phyloP scores from a whole-genome alignment of 139 green algal genomes.

The Chlamydomonas sphaeroides region DNA sequence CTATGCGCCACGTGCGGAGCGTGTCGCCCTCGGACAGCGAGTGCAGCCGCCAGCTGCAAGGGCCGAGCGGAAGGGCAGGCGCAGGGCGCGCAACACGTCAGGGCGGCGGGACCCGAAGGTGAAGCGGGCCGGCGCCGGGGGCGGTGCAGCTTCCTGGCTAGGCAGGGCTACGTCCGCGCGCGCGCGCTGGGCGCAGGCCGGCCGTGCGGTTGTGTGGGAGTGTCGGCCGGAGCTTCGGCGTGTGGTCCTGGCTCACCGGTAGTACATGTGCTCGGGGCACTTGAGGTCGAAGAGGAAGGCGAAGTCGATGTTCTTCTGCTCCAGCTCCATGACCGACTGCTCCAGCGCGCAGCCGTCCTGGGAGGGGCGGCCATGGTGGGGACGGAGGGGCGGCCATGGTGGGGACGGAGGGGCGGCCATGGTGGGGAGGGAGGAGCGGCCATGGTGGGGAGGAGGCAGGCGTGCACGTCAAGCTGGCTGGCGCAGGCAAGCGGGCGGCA shows the following conservation, averaged over 20 bases:
- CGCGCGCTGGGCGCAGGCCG: no score
- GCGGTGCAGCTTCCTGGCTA: no score
- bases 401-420: neutral
- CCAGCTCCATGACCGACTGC: constrained; percentile 83
- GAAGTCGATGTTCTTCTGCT: constrained; percentile 85
- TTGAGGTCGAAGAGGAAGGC: constrained; percentile 89
- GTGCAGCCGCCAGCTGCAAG: constrained; percentile 79
- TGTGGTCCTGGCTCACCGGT: constrained; percentile 84
- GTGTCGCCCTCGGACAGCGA: constrained; percentile 82
- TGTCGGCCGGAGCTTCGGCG: no score
- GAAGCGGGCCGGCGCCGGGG: no score
- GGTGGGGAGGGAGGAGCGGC: no score
- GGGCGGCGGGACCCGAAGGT: no score
- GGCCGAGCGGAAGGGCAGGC: neutral
- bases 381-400: neutral
- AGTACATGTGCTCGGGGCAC: constrained; percentile 89
- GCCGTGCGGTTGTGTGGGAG: no score
- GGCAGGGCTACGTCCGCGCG: no score
- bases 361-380: neutral
- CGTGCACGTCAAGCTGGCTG: no score
- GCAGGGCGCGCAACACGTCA: no score
- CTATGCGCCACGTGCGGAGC: constrained; percentile 85
- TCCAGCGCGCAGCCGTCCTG: constrained; percentile 60
- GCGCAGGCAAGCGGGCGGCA: no score
- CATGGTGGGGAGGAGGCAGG: no score